Percentiles rank a stretch among this genome's conserved stretches.
Evolutionary conservation across 2,329 filamentous ascomycete species (phyloP).

Genomic region (Diaporthe nobilis): DNA sequence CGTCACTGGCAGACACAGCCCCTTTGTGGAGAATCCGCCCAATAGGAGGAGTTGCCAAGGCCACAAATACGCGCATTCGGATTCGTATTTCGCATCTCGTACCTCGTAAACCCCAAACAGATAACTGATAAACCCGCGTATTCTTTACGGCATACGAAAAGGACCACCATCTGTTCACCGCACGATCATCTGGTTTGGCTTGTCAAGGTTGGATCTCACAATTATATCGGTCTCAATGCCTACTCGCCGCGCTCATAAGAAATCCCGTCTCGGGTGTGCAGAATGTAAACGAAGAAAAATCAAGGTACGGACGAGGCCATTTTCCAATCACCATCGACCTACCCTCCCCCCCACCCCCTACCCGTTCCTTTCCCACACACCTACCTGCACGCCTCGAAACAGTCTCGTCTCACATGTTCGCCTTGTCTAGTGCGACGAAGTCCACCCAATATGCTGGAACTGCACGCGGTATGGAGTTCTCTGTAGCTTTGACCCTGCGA

Average conservation of each 20-base stretch:
- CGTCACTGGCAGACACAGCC: neutral
- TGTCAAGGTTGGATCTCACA: neutral
- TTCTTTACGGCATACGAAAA: slow-evolving; percentile 1
- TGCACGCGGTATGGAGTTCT: slow-evolving; percentile 3
- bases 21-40: neutral
- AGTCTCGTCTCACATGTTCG: neutral
- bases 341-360: too few relatives aligned
- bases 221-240: neutral
- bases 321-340: too few relatives aligned
- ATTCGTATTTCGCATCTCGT: neutral
- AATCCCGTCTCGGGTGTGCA: neutral
- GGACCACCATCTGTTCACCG: neutral
- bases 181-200: neutral
- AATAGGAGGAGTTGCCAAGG: neutral
- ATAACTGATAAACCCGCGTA: slow-evolving; percentile 7
- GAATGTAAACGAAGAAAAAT: slow-evolving; percentile 6
- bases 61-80: neutral
- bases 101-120: neutral
- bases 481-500: neutral
- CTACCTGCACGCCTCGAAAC: neutral
- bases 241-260: slow-evolving; percentile 8
- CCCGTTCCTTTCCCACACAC: neutral
- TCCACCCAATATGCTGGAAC: slow-evolving; percentile 4
- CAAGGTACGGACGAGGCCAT: neutral
- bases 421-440: neutral